These are phyloP conservation scores for Trichodelitschia bisporula DNA, from an alignment of 495 filamentous ascomycete genomes.

Conservation along the genomic window DNA sequence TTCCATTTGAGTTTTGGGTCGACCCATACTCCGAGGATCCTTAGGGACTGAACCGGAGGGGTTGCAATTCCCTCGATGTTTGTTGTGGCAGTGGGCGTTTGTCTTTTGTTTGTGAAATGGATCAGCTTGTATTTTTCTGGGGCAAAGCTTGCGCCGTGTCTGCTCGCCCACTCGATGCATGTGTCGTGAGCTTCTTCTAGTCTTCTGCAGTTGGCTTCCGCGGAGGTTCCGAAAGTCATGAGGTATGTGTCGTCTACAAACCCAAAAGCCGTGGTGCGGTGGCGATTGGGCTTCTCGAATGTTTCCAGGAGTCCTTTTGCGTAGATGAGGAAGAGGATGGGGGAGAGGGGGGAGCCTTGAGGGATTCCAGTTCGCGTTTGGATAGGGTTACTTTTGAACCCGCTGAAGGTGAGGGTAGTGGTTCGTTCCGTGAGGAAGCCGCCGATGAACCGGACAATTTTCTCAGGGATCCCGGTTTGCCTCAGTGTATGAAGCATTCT, in stretches of 20 bases:
- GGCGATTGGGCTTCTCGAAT: not conserved
- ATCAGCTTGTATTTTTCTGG: conserved; percentile 1
- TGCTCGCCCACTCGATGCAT: not conserved
- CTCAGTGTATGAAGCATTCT: conserved; percentile 10
- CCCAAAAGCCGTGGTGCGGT: not conserved
- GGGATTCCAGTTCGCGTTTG: conserved; percentile 6
- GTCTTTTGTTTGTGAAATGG: conserved; percentile 1
- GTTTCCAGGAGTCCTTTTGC: conserved; percentile 6
- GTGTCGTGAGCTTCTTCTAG: not conserved
- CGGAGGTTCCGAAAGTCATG: not conserved
- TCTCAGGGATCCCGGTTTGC: not conserved
- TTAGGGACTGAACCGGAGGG: too few relatives aligned
- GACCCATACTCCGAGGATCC: too few relatives aligned
- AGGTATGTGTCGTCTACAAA: not conserved
- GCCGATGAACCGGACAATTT: not conserved
- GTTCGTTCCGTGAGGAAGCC: not conserved
- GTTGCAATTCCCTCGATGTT: too few relatives aligned
- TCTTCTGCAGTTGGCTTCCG: not conserved
- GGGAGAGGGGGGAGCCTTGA: conserved; percentile 8
- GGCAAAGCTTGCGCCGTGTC: conserved; percentile 3
- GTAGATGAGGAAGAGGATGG: conserved; percentile 10
- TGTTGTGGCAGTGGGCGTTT: too few relatives aligned
- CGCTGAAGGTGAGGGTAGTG: not conserved
- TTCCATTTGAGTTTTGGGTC: too few relatives aligned
- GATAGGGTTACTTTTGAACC: not conserved